Percentiles rank a stretch among this genome's conserved stretches.
Evolutionary conservation across 1,139 yeast genomes (phyloP).

Genomic region (Yamadazyma atlantica): DNA sequence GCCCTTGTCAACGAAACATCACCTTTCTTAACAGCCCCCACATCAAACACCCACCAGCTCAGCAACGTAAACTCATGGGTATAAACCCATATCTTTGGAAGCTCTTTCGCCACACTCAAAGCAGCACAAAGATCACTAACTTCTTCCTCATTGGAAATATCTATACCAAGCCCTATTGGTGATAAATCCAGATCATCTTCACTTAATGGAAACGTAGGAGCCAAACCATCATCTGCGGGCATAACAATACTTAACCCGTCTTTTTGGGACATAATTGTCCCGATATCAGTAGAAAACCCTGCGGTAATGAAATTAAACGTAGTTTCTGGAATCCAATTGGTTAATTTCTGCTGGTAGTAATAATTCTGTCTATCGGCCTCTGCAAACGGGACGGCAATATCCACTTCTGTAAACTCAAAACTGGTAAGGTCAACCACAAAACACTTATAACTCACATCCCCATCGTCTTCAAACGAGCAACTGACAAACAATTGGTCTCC

Average conservation of each 20-base stretch:
- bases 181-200: constrained; percentile 63
- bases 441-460: constrained; percentile 9
- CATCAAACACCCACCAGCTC: constrained; percentile 66
- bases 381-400: constrained; percentile 62
- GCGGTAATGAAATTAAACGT: constrained; percentile 48
- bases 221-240: constrained; percentile 64
- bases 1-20: constrained; percentile 20
- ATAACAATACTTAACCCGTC: constrained; percentile 24
- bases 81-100: constrained; percentile 64
- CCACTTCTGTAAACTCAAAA: constrained; percentile 28
- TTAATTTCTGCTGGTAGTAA: constrained; percentile 45
- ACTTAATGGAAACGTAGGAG: constrained; percentile 71
- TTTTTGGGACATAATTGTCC: constrained; percentile 31
- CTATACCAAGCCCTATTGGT: constrained; percentile 68
- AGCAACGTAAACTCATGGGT: constrained; percentile 62
- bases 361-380: constrained; percentile 47
- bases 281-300: constrained; percentile 62
- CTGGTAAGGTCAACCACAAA: constrained; percentile 7
- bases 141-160: constrained; percentile 41
- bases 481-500: constrained; percentile 10
- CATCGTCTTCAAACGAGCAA: constrained; percentile 16
- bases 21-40: constrained; percentile 39
- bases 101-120: constrained; percentile 49
- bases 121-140: constrained; percentile 58
- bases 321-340: constrained; percentile 40